phyloP scores from a whole-genome alignment of 768 basidiomycete genomes.

The Epithele typhae region DNA sequence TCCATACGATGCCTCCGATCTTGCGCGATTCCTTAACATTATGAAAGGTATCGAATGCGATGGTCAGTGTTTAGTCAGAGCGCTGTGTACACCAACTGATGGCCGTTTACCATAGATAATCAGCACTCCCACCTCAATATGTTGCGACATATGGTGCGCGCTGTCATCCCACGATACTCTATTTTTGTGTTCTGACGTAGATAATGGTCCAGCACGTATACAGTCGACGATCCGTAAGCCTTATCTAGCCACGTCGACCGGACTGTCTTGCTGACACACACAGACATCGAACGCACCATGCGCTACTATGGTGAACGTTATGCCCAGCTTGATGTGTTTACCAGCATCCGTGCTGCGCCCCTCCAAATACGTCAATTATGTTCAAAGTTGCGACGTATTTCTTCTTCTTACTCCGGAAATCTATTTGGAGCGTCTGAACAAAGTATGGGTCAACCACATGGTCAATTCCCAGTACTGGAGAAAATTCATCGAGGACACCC shows the following conservation, averaged over 20 bases:
- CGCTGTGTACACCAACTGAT: no score
- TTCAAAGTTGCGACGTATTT: constrained; percentile 41
- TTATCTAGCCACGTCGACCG: not conserved
- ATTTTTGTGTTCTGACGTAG: no score
- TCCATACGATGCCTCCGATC: constrained; percentile 2
- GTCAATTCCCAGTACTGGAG: constrained; percentile 40
- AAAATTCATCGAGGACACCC: constrained; percentile 39
- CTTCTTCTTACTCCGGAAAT: constrained; percentile 47
- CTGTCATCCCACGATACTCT: no score
- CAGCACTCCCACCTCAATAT: no score
- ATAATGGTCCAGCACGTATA: not conserved
- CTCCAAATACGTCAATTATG: no score
- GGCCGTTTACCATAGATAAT: not conserved
- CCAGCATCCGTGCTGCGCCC: constrained; percentile 31
- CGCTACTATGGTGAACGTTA: constrained; percentile 42
- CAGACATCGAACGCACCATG: constrained; percentile 33
- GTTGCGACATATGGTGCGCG: no score
- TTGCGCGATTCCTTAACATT: not conserved
- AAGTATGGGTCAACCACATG: constrained; percentile 45
- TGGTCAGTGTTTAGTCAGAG: no score
- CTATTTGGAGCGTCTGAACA: constrained; percentile 41
- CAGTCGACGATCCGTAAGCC: not conserved
- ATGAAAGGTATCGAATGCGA: not conserved
- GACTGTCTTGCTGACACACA: not conserved
- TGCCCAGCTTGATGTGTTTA: constrained; percentile 35